Evolutionary conservation across 2,329 filamentous ascomycete genomes (phyloP).

Genomic region (Metarhizium brunneum): DNA sequence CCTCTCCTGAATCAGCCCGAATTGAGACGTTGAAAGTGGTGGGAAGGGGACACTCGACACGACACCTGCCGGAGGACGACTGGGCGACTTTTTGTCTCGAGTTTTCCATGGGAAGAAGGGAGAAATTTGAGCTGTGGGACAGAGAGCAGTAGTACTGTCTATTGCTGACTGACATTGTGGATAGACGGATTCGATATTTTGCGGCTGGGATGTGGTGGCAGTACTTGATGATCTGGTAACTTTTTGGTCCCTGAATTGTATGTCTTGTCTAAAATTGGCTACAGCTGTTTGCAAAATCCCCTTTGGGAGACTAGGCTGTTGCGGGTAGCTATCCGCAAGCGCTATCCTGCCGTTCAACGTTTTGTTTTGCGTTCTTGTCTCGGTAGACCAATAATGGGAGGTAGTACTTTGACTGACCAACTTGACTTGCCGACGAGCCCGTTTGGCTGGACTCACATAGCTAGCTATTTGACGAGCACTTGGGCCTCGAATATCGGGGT

Average conservation of each 20-base stretch:
- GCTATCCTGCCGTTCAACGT: background rate
- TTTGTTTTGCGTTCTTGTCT: background rate
- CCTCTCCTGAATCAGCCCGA: slow-evolving; percentile 79
- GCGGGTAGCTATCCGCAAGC: background rate
- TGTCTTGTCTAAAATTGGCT: background rate
- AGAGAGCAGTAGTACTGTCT: background rate
- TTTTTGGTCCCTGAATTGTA: background rate
- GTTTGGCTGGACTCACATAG: background rate
- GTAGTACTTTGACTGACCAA: background rate
- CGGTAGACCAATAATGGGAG: background rate
- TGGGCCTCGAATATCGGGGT: slow-evolving; percentile 11
- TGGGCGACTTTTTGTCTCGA: slow-evolving; percentile 11
- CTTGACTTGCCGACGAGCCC: background rate
- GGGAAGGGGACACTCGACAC: slow-evolving; percentile 57
- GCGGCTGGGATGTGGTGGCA: background rate
- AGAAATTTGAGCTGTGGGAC: slow-evolving; percentile 11
- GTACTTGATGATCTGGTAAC: background rate
- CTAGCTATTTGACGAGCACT: background rate
- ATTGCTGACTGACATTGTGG: background rate
- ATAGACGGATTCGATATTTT: background rate
- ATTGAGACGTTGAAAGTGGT: slow-evolving; percentile 49
- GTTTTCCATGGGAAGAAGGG: slow-evolving; percentile 21
- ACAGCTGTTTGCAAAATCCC: background rate
- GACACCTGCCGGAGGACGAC: slow-evolving; percentile 31
- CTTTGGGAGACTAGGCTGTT: background rate